Conservation (phyloP, 2,329 filamentous ascomycete species). For the Cercospora canescens region DNA sequence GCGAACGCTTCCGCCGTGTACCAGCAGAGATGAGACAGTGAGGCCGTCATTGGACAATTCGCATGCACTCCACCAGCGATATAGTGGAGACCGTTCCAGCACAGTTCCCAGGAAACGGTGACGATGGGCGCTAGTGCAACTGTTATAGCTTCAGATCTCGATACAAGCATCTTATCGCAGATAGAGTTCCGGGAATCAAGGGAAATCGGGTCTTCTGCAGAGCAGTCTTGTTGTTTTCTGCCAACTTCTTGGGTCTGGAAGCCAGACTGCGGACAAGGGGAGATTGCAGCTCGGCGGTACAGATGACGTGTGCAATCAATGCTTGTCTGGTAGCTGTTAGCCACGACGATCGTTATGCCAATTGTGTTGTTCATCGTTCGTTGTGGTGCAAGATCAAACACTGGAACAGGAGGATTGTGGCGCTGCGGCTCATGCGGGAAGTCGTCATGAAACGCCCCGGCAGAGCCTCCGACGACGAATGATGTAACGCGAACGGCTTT, state of each 20-base stretch:
- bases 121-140: background rate
- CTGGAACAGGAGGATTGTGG: background rate
- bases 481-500: background rate
- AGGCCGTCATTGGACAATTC: background rate
- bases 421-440: constrained; percentile 10
- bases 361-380: too few species aligned
- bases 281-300: background rate
- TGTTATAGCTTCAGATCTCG: background rate
- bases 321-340: background rate
- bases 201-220: background rate
- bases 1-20: background rate
- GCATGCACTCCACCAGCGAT: background rate
- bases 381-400: background rate
- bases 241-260: constrained; percentile 5
- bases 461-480: constrained; percentile 1
- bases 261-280: too few species aligned
- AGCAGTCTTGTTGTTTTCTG: background rate
- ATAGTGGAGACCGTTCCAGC: background rate
- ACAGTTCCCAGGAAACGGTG: background rate
- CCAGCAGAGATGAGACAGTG: background rate
- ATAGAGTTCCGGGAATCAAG: constrained; percentile 1
- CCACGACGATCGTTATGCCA: background rate
- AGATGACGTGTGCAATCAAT: constrained; percentile 5
- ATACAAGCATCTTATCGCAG: constrained; percentile 7
- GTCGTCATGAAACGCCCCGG: constrained; percentile 9